phyloP scores from a whole-genome alignment of 805 yeast species.

The Zygotorulaspora danielsina region DNA sequence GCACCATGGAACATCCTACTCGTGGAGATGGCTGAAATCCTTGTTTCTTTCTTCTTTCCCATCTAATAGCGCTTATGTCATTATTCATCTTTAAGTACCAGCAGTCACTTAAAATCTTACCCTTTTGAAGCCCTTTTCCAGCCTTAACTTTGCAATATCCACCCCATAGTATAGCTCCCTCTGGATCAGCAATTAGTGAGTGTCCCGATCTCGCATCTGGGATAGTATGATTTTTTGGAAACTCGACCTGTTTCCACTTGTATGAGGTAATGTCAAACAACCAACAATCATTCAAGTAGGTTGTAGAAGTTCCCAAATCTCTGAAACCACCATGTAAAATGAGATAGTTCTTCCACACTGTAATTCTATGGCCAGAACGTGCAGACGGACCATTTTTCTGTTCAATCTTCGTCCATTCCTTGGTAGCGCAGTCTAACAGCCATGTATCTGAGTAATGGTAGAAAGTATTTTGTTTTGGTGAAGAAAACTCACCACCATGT shows the following conservation, averaged over 20 bases:
- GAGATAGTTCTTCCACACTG: constrained; percentile 87
- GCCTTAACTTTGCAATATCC: constrained; percentile 94
- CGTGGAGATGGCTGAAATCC: constrained; percentile 90
- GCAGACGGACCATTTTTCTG: constrained; percentile 71
- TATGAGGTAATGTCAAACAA: constrained; percentile 82
- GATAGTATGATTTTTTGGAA: constrained; percentile 70
- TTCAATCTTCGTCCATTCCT: constrained; percentile 89
- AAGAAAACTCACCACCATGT: constrained; percentile 96
- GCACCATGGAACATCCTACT: constrained; percentile 89
- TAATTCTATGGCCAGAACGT: constrained; percentile 87
- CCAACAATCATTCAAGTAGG: constrained; percentile 86
- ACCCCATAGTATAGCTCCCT: constrained; percentile 85
- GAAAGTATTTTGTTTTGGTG: constrained; percentile 92
- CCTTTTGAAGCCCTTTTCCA: constrained; percentile 80
- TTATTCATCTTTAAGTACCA: constrained; percentile 87
- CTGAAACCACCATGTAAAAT: constrained; percentile 89
- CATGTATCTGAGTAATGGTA: constrained; percentile 97
- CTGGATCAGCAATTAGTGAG: constrained; percentile 70
- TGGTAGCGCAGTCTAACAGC: constrained; percentile 77
- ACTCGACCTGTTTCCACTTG: constrained; percentile 87
- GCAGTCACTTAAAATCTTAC: constrained; percentile 79
- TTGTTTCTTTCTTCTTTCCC: constrained; percentile 87
- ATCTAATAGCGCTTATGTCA: constrained; percentile 65
- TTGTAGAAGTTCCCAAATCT: constrained; percentile 78
- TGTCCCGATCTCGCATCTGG: constrained; percentile 97